These are phyloP conservation scores for Annona cherimola DNA, from an alignment of 164 flowering plant species.

Conservation along the genomic window DNA sequence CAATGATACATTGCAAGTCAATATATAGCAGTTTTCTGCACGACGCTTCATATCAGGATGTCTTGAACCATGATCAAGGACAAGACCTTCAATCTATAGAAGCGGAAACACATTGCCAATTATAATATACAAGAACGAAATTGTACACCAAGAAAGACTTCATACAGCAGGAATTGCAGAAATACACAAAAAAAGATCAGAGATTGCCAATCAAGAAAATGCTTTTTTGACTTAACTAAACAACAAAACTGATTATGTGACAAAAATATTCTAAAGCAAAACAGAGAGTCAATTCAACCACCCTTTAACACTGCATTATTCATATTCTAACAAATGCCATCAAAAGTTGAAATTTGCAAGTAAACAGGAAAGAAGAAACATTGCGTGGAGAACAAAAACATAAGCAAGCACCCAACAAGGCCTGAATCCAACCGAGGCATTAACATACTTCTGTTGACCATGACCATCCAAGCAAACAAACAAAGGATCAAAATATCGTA, in stretches of 20 bases:
- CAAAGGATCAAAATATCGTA: no score
- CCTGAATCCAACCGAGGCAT: not conserved
- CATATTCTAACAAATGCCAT: not conserved
- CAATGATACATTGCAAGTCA: constrained; percentile 90
- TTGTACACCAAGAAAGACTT: no score
- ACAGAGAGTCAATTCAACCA: no score
- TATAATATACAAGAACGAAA: not conserved
- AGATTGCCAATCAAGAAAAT: not conserved
- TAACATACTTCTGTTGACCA: not conserved
- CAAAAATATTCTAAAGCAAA: no score
- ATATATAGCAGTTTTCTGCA: constrained; percentile 87
- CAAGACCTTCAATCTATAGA: constrained; percentile 93
- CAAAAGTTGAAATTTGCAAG: not conserved
- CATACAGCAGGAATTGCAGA: no score
- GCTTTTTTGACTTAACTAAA: not conserved
- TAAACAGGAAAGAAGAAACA: not conserved
- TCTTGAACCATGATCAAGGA: constrained; percentile 99
- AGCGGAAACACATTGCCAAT: not conserved
- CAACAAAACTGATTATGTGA: no score
- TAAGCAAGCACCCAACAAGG: not conserved
- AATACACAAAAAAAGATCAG: not conserved
- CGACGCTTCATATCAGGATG: constrained; percentile 99
- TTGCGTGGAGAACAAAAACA: not conserved
- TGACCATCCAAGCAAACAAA: not conserved
- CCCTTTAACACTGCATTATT: no score